phyloP scores from a whole-genome alignment of 2,329 filamentous ascomycete species.

The Ascochyta koolunga region DNA sequence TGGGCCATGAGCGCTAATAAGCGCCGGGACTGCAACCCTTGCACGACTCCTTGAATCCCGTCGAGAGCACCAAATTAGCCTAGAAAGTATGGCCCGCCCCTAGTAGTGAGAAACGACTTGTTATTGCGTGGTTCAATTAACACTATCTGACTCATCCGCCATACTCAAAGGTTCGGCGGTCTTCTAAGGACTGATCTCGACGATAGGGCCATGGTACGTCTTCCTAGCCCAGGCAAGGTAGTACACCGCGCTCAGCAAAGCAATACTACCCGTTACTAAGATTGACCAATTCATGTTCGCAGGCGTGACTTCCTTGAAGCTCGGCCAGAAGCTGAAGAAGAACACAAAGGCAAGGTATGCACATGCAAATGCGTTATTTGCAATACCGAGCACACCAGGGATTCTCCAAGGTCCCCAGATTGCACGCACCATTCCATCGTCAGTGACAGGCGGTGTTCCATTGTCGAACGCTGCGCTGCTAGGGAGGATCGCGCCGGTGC shows the following conservation, averaged over 20 bases:
- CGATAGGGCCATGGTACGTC: constrained; percentile 34
- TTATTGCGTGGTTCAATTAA: too few species aligned
- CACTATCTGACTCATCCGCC: not conserved
- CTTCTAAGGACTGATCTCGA: constrained; percentile 22
- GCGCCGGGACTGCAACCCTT: too few species aligned
- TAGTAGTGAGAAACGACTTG: too few species aligned
- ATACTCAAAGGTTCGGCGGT: not conserved
- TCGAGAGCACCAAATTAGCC: too few species aligned
- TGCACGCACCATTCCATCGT: constrained; percentile 14
- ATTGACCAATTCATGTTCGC: constrained; percentile 39
- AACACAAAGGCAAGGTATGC: constrained; percentile 31
- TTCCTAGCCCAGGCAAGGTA: constrained; percentile 33
- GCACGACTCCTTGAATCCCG: too few species aligned
- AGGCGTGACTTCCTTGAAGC: constrained; percentile 20
- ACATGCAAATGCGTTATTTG: constrained; percentile 33
- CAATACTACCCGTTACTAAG: constrained; percentile 26
- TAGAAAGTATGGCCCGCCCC: too few species aligned
- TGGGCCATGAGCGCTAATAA: too few species aligned
- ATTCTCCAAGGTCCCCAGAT: constrained; percentile 36
- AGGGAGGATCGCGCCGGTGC: constrained; percentile 25
- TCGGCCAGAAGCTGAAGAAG: constrained; percentile 40
- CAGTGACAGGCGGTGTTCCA: not conserved
- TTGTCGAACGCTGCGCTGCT: constrained; percentile 7
- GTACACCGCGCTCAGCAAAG: constrained; percentile 27
- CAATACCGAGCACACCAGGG: constrained; percentile 24